Percentiles rank a stretch among this genome's conserved stretches.
Evolutionary conservation across 306 rosid species (phyloP).

Genomic region (apple (Malus domestica)): DNA sequence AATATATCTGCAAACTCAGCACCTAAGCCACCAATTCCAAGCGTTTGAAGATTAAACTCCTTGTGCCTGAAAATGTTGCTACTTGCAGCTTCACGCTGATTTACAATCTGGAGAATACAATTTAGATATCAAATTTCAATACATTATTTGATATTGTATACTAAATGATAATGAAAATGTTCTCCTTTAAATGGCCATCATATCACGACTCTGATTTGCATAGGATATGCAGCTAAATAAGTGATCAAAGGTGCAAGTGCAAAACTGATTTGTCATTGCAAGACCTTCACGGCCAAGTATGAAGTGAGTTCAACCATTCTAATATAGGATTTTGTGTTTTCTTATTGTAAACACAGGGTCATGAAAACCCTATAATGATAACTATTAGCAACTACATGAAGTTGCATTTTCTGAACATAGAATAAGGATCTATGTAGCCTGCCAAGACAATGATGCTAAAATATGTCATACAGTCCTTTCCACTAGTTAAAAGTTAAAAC

Average conservation of each 20-base stretch:
- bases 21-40: conserved; percentile 92
- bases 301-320: background rate
- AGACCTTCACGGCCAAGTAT: background rate
- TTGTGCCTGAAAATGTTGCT: conserved; percentile 86
- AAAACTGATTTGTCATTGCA: background rate
- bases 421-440: background rate
- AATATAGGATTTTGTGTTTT: background rate
- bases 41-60: conserved; percentile 85
- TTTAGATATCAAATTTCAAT: background rate
- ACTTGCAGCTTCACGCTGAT: conserved; percentile 90
- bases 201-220: background rate
- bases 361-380: background rate
- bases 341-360: background rate
- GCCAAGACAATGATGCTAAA: background rate
- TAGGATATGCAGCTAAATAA: background rate
- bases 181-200: conserved; percentile 12
- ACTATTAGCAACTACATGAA: background rate
- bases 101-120: conserved; percentile 55
- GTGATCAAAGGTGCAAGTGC: background rate
- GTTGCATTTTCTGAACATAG: conserved; percentile 1
- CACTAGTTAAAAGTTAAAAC: background rate
- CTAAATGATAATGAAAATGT: background rate
- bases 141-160: background rate
- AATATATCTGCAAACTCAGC: conserved; percentile 95
- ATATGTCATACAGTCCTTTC: background rate